These are phyloP conservation scores for Tardiomyces blankii DNA, from an alignment of 1,139 yeast genomes.

Conservation along the genomic window DNA sequence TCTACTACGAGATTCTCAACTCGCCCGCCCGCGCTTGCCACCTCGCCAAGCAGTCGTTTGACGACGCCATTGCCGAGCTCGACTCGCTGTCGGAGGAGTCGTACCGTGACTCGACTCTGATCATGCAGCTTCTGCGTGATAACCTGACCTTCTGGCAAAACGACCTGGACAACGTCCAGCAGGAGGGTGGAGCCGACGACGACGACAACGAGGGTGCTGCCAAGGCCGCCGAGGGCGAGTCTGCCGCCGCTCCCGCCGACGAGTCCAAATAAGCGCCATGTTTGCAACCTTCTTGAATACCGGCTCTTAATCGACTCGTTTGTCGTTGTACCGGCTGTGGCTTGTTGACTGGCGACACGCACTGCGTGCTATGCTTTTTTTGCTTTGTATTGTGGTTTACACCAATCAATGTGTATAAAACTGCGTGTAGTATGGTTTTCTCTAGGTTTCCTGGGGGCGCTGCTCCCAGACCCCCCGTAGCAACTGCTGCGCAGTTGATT, in stretches of 20 bases:
- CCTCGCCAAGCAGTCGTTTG: constrained; percentile 97
- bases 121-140: constrained; percentile 97
- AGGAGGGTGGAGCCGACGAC: constrained; percentile 41
- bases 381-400: not conserved
- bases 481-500: too few relatives aligned
- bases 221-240: not conserved
- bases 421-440: too few relatives aligned
- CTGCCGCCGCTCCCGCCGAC: not conserved
- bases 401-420: not conserved
- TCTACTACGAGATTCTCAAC: constrained; percentile 95
- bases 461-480: too few relatives aligned
- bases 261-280: not conserved
- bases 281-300: not conserved
- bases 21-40: constrained; percentile 99
- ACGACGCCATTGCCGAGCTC: constrained; percentile 97
- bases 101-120: constrained; percentile 94
- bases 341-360: not conserved
- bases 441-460: too few relatives aligned
- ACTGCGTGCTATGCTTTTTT: not conserved
- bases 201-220: not conserved
- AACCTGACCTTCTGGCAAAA: constrained; percentile 97
- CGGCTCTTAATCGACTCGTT: too few relatives aligned
- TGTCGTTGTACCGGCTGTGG: not conserved
- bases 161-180: constrained; percentile 62
- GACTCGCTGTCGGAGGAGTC: constrained; percentile 97